Evolutionary conservation across 2,329 filamentous ascomycete species (phyloP), one percentile per base, ranked within the genome.

Genomic region (Emergomyces orientalis): DNA sequence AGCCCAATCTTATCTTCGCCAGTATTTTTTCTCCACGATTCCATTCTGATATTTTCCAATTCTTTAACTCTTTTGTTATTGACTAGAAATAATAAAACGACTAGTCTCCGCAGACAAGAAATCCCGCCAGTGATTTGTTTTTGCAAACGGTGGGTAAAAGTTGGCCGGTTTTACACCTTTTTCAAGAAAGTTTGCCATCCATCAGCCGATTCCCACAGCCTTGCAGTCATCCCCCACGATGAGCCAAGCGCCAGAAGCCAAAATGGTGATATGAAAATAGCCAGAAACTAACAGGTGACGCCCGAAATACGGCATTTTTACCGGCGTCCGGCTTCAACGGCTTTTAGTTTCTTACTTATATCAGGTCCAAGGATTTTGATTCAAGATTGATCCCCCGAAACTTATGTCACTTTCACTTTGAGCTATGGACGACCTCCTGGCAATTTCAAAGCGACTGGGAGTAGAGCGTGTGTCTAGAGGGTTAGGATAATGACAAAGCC

Each of bases 181-280:
- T n/a, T n/a, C n/a, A n/a, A n/a, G n/a, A n/a, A n/a, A n/a, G 39
- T 5, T 7, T 7, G 9, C n/a, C 37, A 13, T 9, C 56, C 37
- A 58, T 27, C 56, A 58, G 56, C 56, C 56, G 56, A 22, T 43
- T 58, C 8, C 43, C 39, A 58, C 56, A 58, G 37, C 56, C 39
- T 37, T 41, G 14, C 2, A 25, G 37, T n/a, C 56, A 58, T 45
- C 56, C 56, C 25, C 39, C 37, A 32, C 39, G 56, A 30, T 45
- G 22, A 41, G 32, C 37, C 55, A 43, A 13, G 39, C 56, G 22
- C 5, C 22, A 4, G 27, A 19, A 19, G 37, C 56, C 56, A 19
- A 45, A 22, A 45, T 32, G 37, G 32, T 58, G 56, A 22, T 58
- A 30, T 13, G 8, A 43, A 43, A n/a, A 27, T 39, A 17, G 22